Percentiles rank a stretch among this genome's conserved stretches.
These are phyloP conservation scores for Paraphoma sp. DNA, from an alignment of 2,329 filamentous ascomycete genomes.

Conservation along the genomic window DNA sequence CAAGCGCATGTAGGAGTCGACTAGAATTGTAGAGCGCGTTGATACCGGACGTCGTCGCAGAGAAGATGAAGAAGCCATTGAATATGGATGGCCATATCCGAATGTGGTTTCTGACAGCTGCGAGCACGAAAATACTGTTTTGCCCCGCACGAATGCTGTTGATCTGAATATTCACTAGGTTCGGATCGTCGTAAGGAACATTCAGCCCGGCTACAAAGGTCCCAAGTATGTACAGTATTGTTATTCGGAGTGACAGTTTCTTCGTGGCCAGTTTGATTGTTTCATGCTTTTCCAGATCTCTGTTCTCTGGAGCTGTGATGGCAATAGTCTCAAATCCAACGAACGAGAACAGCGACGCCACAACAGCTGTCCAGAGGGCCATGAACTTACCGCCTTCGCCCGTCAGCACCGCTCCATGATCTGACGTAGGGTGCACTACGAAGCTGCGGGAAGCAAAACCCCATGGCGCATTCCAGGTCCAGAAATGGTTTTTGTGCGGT, in stretches of 20 bases:
- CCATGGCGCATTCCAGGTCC: slow-evolving; percentile 45
- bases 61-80: slow-evolving; percentile 56
- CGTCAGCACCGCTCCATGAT: slow-evolving; percentile 32
- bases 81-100: slow-evolving; percentile 50
- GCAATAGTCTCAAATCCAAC: slow-evolving; percentile 54
- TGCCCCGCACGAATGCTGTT: slow-evolving; percentile 40
- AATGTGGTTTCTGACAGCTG: slow-evolving; percentile 50
- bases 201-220: slow-evolving; percentile 53
- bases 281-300: slow-evolving; percentile 49
- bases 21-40: slow-evolving; percentile 54
- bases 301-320: slow-evolving; percentile 54
- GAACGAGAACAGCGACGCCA: slow-evolving; percentile 52
- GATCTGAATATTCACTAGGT: slow-evolving; percentile 35
- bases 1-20: slow-evolving; percentile 53
- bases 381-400: slow-evolving; percentile 41
- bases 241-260: slow-evolving; percentile 52
- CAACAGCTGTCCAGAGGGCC: slow-evolving; percentile 52
- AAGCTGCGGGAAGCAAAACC: slow-evolving; percentile 37
- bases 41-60: slow-evolving; percentile 51
- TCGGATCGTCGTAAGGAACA: slow-evolving; percentile 49
- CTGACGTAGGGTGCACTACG: slow-evolving; percentile 29
- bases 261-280: slow-evolving; percentile 55
- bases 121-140: slow-evolving; percentile 50
- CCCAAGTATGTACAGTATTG: slow-evolving; percentile 53
- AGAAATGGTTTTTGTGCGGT: slow-evolving; percentile 31